Base-by-base conservation (phyloP, 139 green algal genomes). In the Coelastrella sp. region DNA sequence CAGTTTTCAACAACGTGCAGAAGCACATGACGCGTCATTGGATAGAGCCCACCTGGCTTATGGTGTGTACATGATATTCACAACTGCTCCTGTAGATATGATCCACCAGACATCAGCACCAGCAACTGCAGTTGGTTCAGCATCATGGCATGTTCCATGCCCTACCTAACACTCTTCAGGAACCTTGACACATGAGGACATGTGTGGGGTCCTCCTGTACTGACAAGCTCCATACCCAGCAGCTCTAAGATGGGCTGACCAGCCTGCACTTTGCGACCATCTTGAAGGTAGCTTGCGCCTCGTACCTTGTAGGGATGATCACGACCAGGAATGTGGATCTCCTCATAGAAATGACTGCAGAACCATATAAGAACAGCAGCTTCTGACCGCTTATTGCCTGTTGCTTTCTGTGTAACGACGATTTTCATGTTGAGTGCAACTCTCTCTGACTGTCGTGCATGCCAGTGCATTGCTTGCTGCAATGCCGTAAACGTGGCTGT, bases 211-310 rank as follows among this genome's bases (percentile, higher is more conserved):
- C 72, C 41, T 13, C 68, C 83, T 13, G 41, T 74, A 35, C 81
- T 45, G 2, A 85, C 62, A 25, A 85, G 30, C 48, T 85, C 84
- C 75, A 88, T 81, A 76, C 63, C 84, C 48, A 78, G 53, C 64
- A 88, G 84, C 76, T 84, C 74, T 64, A 88, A 85, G 45, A 81
- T 23, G 4, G 84, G 75, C 76, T 81, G 37, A 7, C 69, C 64
- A 27, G 84, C 79, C 17, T 78, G 76, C 32, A 93, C 86, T 86
- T 93, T 93, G 80, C 86, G 82, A 57, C 80, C 72, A 69, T 93
- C 90, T 64, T 87, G 88, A 0, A 93, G 83, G 87, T 93, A 93
- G 21, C 57, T 90, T 25, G 85, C 71, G n/a, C 90, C 90, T 23
- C 90, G 90, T 43, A 87, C 81, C 75, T 90, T 87, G 86, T 87